Conservation (phyloP, 2,329 filamentous ascomycete genomes). For the Botrytis squamosa region DNA sequence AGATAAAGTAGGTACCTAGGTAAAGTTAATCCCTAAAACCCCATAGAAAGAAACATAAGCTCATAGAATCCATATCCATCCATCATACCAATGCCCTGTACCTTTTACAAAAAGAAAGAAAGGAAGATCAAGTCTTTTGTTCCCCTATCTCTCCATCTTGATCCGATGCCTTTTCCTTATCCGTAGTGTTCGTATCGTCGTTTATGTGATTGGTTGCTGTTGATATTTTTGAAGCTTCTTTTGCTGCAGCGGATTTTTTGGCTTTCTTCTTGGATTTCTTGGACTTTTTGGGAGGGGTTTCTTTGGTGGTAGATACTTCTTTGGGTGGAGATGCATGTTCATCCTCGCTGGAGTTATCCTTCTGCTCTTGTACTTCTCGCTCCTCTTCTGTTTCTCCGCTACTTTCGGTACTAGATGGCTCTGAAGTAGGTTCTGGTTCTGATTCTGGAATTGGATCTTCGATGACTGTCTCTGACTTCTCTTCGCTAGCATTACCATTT, state of each 20-base stretch:
- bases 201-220: slow-evolving; percentile 12
- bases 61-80: slow-evolving; percentile 14
- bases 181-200: slow-evolving; percentile 12
- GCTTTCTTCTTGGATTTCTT: slow-evolving; percentile 15
- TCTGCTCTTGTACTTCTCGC: slow-evolving; percentile 1
- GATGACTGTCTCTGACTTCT: background rate
- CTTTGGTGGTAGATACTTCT: background rate
- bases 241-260: slow-evolving; percentile 6
- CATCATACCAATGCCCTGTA: slow-evolving; percentile 4
- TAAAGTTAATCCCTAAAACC: background rate
- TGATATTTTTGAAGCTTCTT: slow-evolving; percentile 12
- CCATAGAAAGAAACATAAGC: slow-evolving; percentile 8
- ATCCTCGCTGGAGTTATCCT: slow-evolving; percentile 9
- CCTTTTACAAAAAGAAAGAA: background rate
- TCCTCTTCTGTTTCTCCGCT: slow-evolving; percentile 9
- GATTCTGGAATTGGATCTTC: background rate
- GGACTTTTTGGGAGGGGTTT: background rate
- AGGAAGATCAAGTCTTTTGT: background rate
- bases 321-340: background rate
- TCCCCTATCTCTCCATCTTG: background rate
- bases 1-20: background rate
- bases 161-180: slow-evolving; percentile 4
- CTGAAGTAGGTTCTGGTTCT: background rate
- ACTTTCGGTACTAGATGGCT: background rate
- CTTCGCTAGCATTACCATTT: slow-evolving; percentile 2